Conservation (phyloP, 441 rosid genomes). For the Brassica balearica region DNA sequence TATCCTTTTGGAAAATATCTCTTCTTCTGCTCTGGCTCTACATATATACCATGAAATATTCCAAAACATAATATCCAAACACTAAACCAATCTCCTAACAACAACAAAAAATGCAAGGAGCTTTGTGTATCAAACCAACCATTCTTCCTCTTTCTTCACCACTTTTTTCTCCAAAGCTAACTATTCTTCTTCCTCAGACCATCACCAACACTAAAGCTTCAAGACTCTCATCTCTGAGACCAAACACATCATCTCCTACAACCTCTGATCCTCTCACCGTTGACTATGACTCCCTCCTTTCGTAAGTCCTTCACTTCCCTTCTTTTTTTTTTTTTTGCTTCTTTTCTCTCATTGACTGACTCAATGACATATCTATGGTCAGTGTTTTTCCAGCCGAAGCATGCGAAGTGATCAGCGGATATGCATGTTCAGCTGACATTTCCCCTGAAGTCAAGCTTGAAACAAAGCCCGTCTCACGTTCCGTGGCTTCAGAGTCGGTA, state of each 20-base stretch:
- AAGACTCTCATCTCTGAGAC: conserved; percentile 41
- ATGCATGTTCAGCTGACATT: conserved; percentile 71
- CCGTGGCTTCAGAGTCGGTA: conserved; percentile 45
- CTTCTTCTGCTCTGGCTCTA: conserved; percentile 11
- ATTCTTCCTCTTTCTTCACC: conserved; percentile 49
- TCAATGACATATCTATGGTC: conserved; percentile 19
- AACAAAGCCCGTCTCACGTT: conserved; percentile 43
- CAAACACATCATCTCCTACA: conserved; percentile 44
- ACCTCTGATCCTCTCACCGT: conserved; percentile 50
- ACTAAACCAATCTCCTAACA: conserved; percentile 2
- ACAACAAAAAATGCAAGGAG: conserved; percentile 55
- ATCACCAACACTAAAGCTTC: conserved; percentile 45
- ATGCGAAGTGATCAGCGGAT: conserved; percentile 78
- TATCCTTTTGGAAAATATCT: conserved; percentile 35
- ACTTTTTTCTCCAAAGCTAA: conserved; percentile 33
- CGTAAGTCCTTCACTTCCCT: conserved; percentile 51
- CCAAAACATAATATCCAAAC: conserved; percentile 29
- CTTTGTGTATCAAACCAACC: conserved; percentile 51
- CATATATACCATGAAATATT: conserved; percentile 23
- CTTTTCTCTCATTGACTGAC: not conserved
- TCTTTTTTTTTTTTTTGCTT: not conserved
- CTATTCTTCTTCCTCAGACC: conserved; percentile 40
- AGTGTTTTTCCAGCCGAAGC: conserved; percentile 94
- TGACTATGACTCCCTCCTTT: conserved; percentile 61
- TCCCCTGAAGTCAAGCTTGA: conserved; percentile 71